These are phyloP conservation scores for Petrea volubilis DNA, from an alignment of 257 asterid species.

Conservation along the genomic window DNA sequence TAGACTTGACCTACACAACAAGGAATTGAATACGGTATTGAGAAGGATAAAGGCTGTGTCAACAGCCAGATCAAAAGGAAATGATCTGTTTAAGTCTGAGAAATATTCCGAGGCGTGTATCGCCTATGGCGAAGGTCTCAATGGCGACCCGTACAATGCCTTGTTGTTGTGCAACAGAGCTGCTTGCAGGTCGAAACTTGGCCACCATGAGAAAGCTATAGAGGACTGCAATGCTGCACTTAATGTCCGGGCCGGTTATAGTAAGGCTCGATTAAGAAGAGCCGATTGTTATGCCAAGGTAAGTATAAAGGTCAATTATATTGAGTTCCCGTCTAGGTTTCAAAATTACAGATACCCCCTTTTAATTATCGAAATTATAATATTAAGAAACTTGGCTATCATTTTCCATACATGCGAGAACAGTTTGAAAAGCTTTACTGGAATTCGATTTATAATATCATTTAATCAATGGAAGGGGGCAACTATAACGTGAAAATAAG, in stretches of 20 bases:
- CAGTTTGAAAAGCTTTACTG: too few relatives aligned
- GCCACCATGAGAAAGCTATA: slow-evolving; percentile 60
- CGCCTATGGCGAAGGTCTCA: slow-evolving; percentile 77
- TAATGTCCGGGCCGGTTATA: slow-evolving; percentile 48
- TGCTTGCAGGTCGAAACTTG: slow-evolving; percentile 72
- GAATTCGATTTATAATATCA: too few relatives aligned
- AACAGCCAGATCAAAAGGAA: slow-evolving; percentile 59
- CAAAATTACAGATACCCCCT: too few relatives aligned
- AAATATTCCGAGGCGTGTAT: slow-evolving; percentile 65
- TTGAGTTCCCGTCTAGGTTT: too few relatives aligned
- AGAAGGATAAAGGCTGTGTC: slow-evolving; percentile 54
- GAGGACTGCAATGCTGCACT: slow-evolving; percentile 78
- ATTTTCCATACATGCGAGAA: too few relatives aligned
- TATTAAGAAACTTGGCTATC: too few relatives aligned
- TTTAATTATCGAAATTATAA: too few relatives aligned
- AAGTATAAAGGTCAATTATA: too few relatives aligned
- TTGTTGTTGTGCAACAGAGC: slow-evolving; percentile 76
- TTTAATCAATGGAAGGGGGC: too few relatives aligned
- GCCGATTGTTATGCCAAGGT: slow-evolving; percentile 72
- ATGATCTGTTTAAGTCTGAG: slow-evolving; percentile 53
- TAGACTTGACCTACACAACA: slow-evolving; percentile 55
- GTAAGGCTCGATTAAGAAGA: slow-evolving; percentile 75
- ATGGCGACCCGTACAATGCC: slow-evolving; percentile 57
- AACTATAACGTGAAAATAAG: too few relatives aligned
- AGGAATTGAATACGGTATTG: slow-evolving; percentile 46